Evolutionary conservation across 2,329 filamentous ascomycete genomes (phyloP).

Genomic region (Graphilbum ipis-grandicollis): DNA sequence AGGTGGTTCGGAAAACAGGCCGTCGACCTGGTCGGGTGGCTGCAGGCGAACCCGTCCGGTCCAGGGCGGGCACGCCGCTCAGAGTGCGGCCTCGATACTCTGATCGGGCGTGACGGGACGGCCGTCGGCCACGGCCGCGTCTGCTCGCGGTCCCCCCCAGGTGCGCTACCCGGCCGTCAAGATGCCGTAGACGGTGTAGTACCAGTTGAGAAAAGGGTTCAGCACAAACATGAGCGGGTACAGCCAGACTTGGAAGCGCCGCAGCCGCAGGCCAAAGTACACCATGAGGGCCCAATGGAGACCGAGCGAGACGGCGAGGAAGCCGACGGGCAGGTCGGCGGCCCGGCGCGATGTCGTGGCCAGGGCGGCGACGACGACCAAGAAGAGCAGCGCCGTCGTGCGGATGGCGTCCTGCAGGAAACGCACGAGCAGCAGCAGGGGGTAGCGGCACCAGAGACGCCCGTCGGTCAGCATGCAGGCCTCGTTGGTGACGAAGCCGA

Average conservation of each 20-base stretch:
- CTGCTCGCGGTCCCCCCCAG: slow-evolving; percentile 86
- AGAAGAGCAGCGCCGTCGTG: slow-evolving; percentile 84
- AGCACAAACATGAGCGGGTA: slow-evolving; percentile 92
- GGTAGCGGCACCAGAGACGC: slow-evolving; percentile 81
- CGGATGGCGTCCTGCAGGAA: slow-evolving; percentile 95
- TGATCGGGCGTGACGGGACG: slow-evolving; percentile 17
- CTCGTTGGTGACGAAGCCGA: slow-evolving; percentile 95
- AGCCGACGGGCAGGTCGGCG: slow-evolving; percentile 69
- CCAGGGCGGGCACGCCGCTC: slow-evolving; percentile 29
- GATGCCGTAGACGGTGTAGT: slow-evolving; percentile 94
- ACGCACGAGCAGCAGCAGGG: slow-evolving; percentile 66
- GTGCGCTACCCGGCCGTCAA: slow-evolving; percentile 88
- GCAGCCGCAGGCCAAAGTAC: slow-evolving; percentile 78
- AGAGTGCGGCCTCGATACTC: slow-evolving; percentile 1
- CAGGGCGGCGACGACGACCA: slow-evolving; percentile 79
- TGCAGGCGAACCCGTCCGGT: slow-evolving; percentile 35
- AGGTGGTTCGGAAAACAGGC: slow-evolving; percentile 63
- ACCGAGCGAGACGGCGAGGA: slow-evolving; percentile 82
- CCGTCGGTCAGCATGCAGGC: slow-evolving; percentile 95
- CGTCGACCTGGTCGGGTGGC: slow-evolving; percentile 59
- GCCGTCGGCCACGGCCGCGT: slow-evolving; percentile 65
- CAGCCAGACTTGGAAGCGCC: slow-evolving; percentile 82
- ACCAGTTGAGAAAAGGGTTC: slow-evolving; percentile 96
- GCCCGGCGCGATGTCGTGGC: slow-evolving; percentile 69
- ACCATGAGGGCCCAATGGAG: slow-evolving; percentile 93